A percentile compares a stretch with the other conserved stretches of the same genome.
phyloP scores from a whole-genome alignment of 164 flowering plant genomes.

The Vitis vinifera region DNA sequence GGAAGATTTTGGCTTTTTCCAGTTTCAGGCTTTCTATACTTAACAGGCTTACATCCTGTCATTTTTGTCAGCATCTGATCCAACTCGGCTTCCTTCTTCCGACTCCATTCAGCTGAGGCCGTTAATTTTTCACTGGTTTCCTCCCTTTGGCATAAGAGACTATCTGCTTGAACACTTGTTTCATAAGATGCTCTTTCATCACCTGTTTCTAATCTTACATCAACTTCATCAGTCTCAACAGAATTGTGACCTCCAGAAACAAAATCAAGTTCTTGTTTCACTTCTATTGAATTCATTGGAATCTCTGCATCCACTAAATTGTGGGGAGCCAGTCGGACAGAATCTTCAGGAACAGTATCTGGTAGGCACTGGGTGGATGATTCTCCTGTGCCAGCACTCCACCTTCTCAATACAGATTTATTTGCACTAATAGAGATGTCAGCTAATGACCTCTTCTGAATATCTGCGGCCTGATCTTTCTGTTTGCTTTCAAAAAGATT shows the following conservation, averaged over 20 bases:
- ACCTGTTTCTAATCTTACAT: constrained; percentile 16
- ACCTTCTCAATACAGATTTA: constrained; percentile 80
- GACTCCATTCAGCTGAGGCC: constrained; percentile 68
- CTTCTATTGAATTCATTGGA: constrained; percentile 22
- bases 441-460: constrained; percentile 37
- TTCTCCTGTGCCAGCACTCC: constrained; percentile 82
- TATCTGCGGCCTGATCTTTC: constrained; percentile 50
- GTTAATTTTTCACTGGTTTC: constrained; percentile 30
- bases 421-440: constrained; percentile 35
- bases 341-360: constrained; percentile 37
- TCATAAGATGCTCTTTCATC: constrained; percentile 16
- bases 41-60: constrained; percentile 54
- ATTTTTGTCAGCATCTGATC: constrained; percentile 64
- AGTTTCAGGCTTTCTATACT: constrained; percentile 20
- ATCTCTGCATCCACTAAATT: constrained; percentile 23
- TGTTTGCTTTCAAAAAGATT: constrained; percentile 88
- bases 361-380: constrained; percentile 31
- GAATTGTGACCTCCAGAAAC: constrained; percentile 13
- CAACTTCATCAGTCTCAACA: constrained; percentile 27
- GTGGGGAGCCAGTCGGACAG: constrained; percentile 11
- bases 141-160: constrained; percentile 21
- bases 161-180: constrained; percentile 19
- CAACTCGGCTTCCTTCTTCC: constrained; percentile 75
- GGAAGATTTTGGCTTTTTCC: constrained; percentile 34
- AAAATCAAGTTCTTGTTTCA: constrained; percentile 23